Conservation (phyloP, 208 protist species). For the Phytomonas sp. region DNA sequence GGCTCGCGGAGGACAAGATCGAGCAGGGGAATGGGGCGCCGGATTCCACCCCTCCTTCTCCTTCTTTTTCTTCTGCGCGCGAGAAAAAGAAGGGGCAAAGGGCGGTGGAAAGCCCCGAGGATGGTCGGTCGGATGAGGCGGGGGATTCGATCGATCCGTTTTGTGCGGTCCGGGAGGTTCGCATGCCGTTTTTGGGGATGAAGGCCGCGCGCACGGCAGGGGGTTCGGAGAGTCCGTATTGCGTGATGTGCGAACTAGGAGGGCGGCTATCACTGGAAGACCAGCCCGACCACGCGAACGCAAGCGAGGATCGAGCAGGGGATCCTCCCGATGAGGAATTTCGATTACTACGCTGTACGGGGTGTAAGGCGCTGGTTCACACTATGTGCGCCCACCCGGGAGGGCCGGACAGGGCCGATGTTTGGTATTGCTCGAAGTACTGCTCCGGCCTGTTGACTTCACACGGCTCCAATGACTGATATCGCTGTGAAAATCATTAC, state of each 20-base stretch:
- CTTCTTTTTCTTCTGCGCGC: neutral
- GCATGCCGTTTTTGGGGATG: neutral
- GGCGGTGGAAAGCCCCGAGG: neutral
- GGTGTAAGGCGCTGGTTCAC: slow-evolving; percentile 20
- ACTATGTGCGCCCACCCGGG: slow-evolving; percentile 11
- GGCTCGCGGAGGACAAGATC: neutral
- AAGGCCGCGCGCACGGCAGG: neutral
- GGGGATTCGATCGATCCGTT: neutral
- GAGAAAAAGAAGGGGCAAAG: neutral
- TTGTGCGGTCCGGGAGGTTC: neutral
- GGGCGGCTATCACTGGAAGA: slow-evolving; percentile 4
- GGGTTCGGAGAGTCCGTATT: slow-evolving; percentile 3
- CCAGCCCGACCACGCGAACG: neutral
- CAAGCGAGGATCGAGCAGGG: neutral
- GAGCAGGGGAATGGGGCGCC: neutral
- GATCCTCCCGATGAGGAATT: slow-evolving; percentile 8
- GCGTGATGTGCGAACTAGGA: slow-evolving; percentile 37
- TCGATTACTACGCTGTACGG: slow-evolving; percentile 14
- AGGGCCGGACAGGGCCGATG: neutral
- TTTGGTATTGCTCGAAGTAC: slow-evolving; percentile 15
- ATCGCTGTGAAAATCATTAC: neutral
- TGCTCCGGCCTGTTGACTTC: neutral
- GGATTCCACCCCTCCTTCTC: neutral
- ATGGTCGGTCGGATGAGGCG: slow-evolving; percentile 3
- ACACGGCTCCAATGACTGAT: neutral